Evolutionary conservation across 352 stramenopile genomes (phyloP), one percentile per base, ranked within the genome.

Genomic region (Phytopythium vexans): DNA sequence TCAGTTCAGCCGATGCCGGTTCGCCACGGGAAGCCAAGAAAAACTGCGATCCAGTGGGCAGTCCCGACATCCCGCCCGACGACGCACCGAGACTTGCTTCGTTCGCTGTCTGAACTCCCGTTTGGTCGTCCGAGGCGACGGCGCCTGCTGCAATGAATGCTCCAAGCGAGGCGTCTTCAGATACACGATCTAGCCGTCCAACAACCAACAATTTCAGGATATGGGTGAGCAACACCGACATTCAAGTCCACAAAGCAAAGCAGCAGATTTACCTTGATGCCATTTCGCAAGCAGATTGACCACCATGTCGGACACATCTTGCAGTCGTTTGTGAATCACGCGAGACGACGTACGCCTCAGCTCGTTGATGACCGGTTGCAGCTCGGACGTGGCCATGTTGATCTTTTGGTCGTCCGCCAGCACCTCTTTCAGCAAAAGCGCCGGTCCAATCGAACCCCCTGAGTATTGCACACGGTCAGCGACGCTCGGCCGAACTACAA

Each of bases 261-360:
- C n/a, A 49, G 43, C 16, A 34, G 27, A 39, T 9, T 41, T 52
- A 88, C 78, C 81, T 64, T 78, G 72, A 27, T 89, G 62, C 78
- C 81, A 92, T 58, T 92, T 92, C 6, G 55, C 60, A 15, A 86
- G 62, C 27, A 92, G 49, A 41, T 86, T 74, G n/a, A 72, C 58
- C 12, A 92, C 82, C 59, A 89, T 74, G 41, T 89, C 79, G 0
- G 82, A 87, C 3, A 92, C 77, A 64, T 92, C 82, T 35, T 89
- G 74, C 27, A 92, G 54, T 4, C 82, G 76, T 49, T 89, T 89
- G 56, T 88, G 71, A 54, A 89, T 86, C 11, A 92, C 71, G 12
- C 68, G 64, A 6, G 75, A 83, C 16, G 77, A 66, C 8, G 82
- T 88, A 11, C 65, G 70, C 16, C 69, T 70, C 9, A 92, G 64